These are phyloP conservation scores for Penicillium sp. DNA, from an alignment of 2,329 filamentous ascomycete genomes.

Conservation along the genomic window DNA sequence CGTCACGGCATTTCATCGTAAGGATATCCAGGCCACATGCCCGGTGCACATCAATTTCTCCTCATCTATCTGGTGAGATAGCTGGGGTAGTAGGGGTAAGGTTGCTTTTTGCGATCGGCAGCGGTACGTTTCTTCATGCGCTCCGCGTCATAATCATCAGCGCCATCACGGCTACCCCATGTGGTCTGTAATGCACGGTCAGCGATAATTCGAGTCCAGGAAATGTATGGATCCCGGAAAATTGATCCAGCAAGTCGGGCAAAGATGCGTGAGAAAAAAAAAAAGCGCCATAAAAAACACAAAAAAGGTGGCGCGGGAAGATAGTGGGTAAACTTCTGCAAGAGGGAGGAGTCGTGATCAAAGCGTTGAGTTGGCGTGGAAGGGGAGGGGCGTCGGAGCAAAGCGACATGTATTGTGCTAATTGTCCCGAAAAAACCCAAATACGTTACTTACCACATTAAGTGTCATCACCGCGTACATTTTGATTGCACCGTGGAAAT, in stretches of 20 bases:
- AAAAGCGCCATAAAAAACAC: background rate
- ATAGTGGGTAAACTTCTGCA: conserved; percentile 23
- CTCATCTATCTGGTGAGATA: conserved; percentile 29
- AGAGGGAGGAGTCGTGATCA: conserved; percentile 23
- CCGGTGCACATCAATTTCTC: background rate
- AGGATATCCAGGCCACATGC: background rate
- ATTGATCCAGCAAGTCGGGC: background rate
- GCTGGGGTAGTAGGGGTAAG: conserved; percentile 34
- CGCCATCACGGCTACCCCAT: conserved; percentile 91
- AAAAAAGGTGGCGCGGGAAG: conserved; percentile 13
- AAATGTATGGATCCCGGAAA: conserved; percentile 2
- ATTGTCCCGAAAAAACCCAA: conserved; percentile 1
- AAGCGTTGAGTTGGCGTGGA: conserved; percentile 24
- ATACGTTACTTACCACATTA: conserved; percentile 66
- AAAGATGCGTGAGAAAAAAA: background rate
- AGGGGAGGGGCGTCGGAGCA: conserved; percentile 12
- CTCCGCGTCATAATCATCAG: conserved; percentile 76
- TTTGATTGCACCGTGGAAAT: conserved; percentile 91
- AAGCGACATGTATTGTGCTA: conserved; percentile 5
- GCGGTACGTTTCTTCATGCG: conserved; percentile 57
- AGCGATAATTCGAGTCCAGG: conserved; percentile 5
- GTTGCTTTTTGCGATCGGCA: conserved; percentile 34
- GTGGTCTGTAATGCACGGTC: conserved; percentile 65
- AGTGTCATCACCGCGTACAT: conserved; percentile 81
- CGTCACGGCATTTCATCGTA: conserved; percentile 29